Evolutionary conservation across 164 flowering plant genomes (phyloP).

Genomic region (Vitis cinerea): DNA sequence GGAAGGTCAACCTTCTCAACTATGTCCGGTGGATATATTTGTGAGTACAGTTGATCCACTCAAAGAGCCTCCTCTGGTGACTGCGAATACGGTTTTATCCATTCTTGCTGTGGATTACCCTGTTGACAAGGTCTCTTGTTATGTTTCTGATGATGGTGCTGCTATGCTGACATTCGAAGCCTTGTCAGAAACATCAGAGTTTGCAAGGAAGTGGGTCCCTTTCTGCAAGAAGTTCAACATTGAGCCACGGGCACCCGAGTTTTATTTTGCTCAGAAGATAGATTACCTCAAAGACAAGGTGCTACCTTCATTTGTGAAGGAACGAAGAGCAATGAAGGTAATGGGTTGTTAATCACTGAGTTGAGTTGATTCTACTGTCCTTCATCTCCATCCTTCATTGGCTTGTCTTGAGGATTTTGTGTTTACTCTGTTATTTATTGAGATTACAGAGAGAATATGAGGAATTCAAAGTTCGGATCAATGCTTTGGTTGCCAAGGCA

Average conservation of each 20-base stretch:
- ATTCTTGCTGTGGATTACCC: conserved; percentile 78
- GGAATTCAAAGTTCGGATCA: conserved; percentile 71
- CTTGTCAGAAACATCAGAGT: conserved; percentile 68
- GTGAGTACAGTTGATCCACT: conserved; percentile 75
- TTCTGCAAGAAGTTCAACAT: conserved; percentile 68
- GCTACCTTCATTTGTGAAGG: conserved; percentile 61
- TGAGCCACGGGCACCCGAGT: conserved; percentile 79
- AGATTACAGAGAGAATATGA: conserved; percentile 70
- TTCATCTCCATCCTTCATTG: neutral
- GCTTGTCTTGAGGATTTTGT: neutral
- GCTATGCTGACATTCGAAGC: conserved; percentile 78
- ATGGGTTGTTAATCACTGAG: neutral
- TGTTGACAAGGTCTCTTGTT: conserved; percentile 64
- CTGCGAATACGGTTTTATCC: conserved; percentile 76
- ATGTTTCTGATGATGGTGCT: conserved; percentile 85
- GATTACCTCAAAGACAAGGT: conserved; percentile 71
- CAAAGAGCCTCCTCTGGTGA: conserved; percentile 68
- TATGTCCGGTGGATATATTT: conserved; percentile 53
- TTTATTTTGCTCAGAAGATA: conserved; percentile 59
- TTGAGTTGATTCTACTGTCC: neutral
- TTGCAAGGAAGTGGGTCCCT: conserved; percentile 76
- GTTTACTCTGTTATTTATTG: conserved; percentile 1
- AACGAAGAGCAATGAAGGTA: conserved; percentile 78
- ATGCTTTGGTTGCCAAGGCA: conserved; percentile 70
- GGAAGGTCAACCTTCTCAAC: conserved; percentile 64